Evolutionary conservation across 352 stramenopile species (phyloP).

Genomic region (Albugo laibachii): DNA sequence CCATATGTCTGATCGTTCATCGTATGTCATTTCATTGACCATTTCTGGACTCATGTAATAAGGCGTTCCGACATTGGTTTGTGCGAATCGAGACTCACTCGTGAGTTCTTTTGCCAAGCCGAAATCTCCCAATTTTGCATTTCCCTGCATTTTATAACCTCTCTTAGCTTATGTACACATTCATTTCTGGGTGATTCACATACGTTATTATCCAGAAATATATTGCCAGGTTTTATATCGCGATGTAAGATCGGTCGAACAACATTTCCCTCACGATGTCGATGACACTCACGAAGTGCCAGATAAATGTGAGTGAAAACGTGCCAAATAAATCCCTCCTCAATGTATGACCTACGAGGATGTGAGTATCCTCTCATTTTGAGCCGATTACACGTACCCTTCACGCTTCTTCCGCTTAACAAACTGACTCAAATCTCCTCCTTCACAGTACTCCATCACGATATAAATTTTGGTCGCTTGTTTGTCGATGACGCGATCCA

Average conservation of each 20-base stretch:
- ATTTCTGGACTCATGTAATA: slow-evolving; percentile 89
- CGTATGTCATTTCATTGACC: slow-evolving; percentile 86
- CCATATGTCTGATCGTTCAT: slow-evolving; percentile 86
- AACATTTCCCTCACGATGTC: slow-evolving; percentile 60
- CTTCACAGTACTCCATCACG: slow-evolving; percentile 88
- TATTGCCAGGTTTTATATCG: slow-evolving; percentile 86
- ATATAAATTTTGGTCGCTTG: slow-evolving; percentile 86
- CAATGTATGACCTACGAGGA: slow-evolving; percentile 30
- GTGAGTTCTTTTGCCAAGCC: slow-evolving; percentile 81
- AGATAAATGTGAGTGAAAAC: slow-evolving; percentile 85
- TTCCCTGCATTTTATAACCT: slow-evolving; percentile 28
- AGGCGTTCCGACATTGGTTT: slow-evolving; percentile 83
- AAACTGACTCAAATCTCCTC: slow-evolving; percentile 77
- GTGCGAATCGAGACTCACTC: slow-evolving; percentile 76
- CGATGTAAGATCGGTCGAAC: slow-evolving; percentile 76
- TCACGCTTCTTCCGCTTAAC: slow-evolving; percentile 82
- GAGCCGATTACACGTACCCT: slow-evolving; percentile 18
- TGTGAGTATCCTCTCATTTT: no score
- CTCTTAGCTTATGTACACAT: neutral
- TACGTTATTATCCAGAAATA: slow-evolving; percentile 82
- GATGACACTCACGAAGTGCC: slow-evolving; percentile 81
- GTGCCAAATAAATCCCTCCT: slow-evolving; percentile 87
- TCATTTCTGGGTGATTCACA: slow-evolving; percentile 1
- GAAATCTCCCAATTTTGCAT: slow-evolving; percentile 85
- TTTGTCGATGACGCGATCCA: slow-evolving; percentile 88